These are phyloP conservation scores for Solanum acaule DNA, from an alignment of 257 asterid genomes.

Conservation along the genomic window DNA sequence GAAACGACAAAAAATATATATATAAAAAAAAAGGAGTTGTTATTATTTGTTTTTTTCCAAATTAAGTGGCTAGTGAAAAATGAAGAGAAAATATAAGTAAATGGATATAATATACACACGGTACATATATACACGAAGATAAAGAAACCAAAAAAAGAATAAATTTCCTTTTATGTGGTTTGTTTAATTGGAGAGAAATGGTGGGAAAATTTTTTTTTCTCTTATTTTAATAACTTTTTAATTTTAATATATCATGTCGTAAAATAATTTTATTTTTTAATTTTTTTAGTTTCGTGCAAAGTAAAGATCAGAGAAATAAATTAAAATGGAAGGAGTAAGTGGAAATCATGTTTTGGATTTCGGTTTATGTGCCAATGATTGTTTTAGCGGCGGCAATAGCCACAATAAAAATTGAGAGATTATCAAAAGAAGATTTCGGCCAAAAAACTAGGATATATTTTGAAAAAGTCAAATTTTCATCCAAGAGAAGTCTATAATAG, in stretches of 20 bases:
- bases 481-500: no score
- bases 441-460: no score
- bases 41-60: not conserved
- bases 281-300: fast-evolving
- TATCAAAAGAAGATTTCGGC: no score
- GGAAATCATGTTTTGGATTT: not conserved
- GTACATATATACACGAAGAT: not conserved
- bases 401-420: no score
- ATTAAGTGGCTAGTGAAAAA: not conserved
- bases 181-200: not conserved
- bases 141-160: not conserved
- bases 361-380: no score
- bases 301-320: no score
- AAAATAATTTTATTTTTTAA: no score
- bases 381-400: no score
- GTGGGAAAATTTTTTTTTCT: no score
- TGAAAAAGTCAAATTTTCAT: no score
- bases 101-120: not conserved
- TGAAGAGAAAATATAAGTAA: not conserved
- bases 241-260: not conserved
- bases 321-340: fast-evolving
- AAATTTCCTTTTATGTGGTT: not conserved
- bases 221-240: no score
- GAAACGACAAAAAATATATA: not conserved
- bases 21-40: not conserved